phyloP scores from a whole-genome alignment of 306 rosid genomes.

The Dalbergia oliveri region DNA sequence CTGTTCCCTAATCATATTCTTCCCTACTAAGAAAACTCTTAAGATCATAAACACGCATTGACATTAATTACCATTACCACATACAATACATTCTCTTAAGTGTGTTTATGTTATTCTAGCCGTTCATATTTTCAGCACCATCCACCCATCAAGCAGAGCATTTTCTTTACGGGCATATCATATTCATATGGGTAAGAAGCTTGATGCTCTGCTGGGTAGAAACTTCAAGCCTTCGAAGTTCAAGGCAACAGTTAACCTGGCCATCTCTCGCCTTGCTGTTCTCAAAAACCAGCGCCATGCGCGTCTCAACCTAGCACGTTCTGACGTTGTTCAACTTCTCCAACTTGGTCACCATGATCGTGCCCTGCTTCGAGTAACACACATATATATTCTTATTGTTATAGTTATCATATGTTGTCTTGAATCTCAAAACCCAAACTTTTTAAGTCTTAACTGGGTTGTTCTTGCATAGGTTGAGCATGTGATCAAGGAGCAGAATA shows the following conservation, averaged over 20 bases:
- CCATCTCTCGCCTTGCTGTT: slow-evolving; percentile 79
- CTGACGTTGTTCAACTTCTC: slow-evolving; percentile 82
- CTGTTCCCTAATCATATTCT: not conserved
- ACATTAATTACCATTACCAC: not conserved
- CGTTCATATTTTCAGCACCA: not conserved
- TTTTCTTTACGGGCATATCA: not conserved
- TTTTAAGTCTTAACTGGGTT: not conserved
- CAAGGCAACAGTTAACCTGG: slow-evolving; percentile 63
- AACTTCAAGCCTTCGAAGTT: slow-evolving; percentile 68
- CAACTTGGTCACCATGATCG: slow-evolving; percentile 78
- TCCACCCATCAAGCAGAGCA: not conserved
- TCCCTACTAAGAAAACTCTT: slow-evolving; percentile 28
- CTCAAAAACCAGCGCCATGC: slow-evolving; percentile 73
- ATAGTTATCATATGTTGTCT: not conserved
- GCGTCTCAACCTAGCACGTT: slow-evolving; percentile 62
- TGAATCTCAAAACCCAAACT: not conserved
- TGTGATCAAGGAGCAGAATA: slow-evolving; percentile 84
- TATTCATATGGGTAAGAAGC: slow-evolving; percentile 72
- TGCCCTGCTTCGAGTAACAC: slow-evolving; percentile 79
- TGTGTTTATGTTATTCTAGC: no score
- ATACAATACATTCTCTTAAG: not conserved
- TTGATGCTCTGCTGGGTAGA: slow-evolving; percentile 76
- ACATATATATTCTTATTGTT: not conserved
- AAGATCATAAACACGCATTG: not conserved
- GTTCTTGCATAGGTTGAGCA: slow-evolving; percentile 69